A percentile compares a stretch with the other conserved stretches of the same genome.
Conservation (phyloP, 2,329 filamentous ascomycete species). For the Knufia fluminis region DNA sequence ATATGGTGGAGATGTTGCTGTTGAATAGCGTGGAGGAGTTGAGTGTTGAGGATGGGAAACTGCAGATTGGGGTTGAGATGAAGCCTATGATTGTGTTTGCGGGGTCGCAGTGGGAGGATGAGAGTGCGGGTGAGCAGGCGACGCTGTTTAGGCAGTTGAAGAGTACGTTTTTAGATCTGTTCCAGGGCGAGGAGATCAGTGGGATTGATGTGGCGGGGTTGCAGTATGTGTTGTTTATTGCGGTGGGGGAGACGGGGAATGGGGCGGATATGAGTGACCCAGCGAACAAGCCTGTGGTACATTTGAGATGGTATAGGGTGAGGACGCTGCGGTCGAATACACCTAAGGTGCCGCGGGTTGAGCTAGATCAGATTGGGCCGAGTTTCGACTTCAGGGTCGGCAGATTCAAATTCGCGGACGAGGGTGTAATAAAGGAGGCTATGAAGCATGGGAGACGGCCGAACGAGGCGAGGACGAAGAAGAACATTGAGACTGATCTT, state of each 20-base stretch:
- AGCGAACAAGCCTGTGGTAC: constrained; percentile 38
- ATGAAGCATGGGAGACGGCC: constrained; percentile 71
- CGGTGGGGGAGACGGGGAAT: constrained; percentile 52
- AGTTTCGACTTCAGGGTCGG: constrained; percentile 86
- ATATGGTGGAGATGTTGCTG: constrained; percentile 88
- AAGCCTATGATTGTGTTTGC: constrained; percentile 89
- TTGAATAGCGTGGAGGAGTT: constrained; percentile 54
- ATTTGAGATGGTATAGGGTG: constrained; percentile 75
- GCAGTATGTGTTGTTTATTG: constrained; percentile 79
- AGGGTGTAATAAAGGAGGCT: constrained; percentile 74
- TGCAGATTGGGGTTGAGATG: constrained; percentile 60
- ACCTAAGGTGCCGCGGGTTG: constrained; percentile 77
- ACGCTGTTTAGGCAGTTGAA: constrained; percentile 80
- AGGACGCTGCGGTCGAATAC: constrained; percentile 70
- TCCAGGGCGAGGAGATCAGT: constrained; percentile 68
- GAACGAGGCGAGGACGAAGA: constrained; percentile 60
- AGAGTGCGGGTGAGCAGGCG: constrained; percentile 42
- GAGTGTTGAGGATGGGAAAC: constrained; percentile 56
- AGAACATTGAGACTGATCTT: constrained; percentile 84
- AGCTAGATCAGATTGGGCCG: constrained; percentile 91
- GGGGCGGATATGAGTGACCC: constrained; percentile 23
- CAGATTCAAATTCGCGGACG: constrained; percentile 67
- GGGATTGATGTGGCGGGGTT: constrained; percentile 92
- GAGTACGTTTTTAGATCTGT: constrained; percentile 80
- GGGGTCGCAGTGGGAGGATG: constrained; percentile 77